phyloP scores from a whole-genome alignment of 495 filamentous ascomycete species.

The Penicillium taxi region DNA sequence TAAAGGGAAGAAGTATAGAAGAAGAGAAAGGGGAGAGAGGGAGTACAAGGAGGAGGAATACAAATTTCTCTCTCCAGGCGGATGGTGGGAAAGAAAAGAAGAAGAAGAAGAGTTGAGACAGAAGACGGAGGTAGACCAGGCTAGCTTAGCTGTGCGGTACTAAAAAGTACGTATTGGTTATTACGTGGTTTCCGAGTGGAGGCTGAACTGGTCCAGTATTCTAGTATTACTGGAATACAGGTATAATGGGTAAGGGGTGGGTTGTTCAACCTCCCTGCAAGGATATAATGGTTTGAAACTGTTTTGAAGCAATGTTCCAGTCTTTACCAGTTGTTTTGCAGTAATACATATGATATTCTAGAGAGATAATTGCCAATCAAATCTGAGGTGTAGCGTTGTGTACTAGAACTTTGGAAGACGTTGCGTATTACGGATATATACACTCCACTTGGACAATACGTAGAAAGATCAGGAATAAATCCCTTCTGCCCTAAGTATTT shows the following conservation, averaged over 20 bases:
- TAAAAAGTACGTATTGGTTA: too few relatives aligned
- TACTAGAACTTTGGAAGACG: too few relatives aligned
- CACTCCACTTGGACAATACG: too few relatives aligned
- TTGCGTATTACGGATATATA: too few relatives aligned
- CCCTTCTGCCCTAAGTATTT: too few relatives aligned
- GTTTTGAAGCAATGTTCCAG: conserved; percentile 2
- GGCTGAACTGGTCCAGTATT: conserved; percentile 13
- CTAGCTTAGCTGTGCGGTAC: conserved; percentile 24
- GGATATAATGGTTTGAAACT: conserved; percentile 17
- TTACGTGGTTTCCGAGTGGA: conserved; percentile 19
- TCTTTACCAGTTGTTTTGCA: conserved; percentile 1
- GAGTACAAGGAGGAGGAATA: conserved; percentile 30
- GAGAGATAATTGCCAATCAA: neutral
- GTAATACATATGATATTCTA: too few relatives aligned
- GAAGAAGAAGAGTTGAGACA: conserved; percentile 33
- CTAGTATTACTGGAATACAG: neutral
- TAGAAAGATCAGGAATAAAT: too few relatives aligned
- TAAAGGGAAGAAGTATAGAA: conserved; percentile 43
- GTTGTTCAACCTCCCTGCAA: conserved; percentile 17
- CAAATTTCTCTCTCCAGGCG: conserved; percentile 43
- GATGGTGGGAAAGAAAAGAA: conserved; percentile 40
- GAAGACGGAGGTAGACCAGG: conserved; percentile 25
- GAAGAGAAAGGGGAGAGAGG: conserved; percentile 27
- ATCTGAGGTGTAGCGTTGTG: too few relatives aligned
- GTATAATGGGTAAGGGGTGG: conserved; percentile 9